phyloP scores from a whole-genome alignment of 257 asterid species.

The Solanum virginianum region DNA sequence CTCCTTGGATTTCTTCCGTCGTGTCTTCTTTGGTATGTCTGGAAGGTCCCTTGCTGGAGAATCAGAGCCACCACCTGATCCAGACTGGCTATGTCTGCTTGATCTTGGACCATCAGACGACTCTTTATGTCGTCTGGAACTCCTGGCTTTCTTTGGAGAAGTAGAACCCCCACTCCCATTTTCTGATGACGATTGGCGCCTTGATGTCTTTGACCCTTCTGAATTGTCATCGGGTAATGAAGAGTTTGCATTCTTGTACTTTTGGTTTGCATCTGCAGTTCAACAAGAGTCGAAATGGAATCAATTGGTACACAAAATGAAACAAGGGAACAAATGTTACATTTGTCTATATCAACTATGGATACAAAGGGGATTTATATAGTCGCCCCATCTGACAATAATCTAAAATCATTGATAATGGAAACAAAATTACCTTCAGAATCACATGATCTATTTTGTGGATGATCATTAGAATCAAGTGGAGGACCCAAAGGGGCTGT shows the following conservation, averaged over 20 bases:
- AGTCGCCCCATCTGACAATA: not conserved
- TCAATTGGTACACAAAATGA: not conserved
- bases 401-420: not conserved
- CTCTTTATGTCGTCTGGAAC: conserved; percentile 36
- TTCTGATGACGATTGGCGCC: conserved; percentile 17
- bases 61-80: conserved; percentile 1
- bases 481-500: conserved; percentile 2
- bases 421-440: not conserved
- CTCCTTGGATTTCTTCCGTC: conserved; percentile 51
- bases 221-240: conserved; percentile 14
- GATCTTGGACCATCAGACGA: conserved; percentile 27
- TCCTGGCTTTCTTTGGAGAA: conserved; percentile 31
- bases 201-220: conserved; percentile 26
- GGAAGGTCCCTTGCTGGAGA: conserved; percentile 17
- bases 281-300: not conserved
- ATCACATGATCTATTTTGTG: not conserved
- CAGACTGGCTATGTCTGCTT: conserved; percentile 7
- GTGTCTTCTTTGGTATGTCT: conserved; percentile 29
- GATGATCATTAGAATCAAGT: not conserved
- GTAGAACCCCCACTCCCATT: conserved; percentile 2
- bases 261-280: conserved; percentile 10
- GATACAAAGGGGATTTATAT: not conserved
- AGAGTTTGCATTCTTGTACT: conserved; percentile 9
- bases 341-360: not conserved
- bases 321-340: not conserved